phyloP scores from a whole-genome alignment of 768 basidiomycete genomes.

The Phylloporus arenicola region DNA sequence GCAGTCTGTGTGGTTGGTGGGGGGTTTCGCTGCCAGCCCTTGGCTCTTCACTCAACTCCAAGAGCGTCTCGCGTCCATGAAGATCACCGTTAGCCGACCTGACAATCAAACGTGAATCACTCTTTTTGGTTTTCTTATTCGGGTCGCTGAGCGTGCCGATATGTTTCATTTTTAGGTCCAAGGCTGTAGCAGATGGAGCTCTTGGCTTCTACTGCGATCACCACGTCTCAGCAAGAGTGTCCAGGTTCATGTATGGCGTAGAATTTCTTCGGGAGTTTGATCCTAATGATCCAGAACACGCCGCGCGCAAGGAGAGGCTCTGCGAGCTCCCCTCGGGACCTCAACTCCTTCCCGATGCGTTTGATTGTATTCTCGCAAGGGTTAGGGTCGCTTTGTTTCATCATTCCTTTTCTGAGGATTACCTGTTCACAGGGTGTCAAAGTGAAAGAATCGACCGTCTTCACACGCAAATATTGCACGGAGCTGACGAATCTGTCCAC shows the following conservation, averaged over 20 bases:
- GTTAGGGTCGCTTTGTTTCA: slow-evolving; percentile 35
- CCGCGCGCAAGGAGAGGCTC: slow-evolving; percentile 55
- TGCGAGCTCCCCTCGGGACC: slow-evolving; percentile 77
- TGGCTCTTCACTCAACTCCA: slow-evolving; percentile 76
- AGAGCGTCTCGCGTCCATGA: slow-evolving; percentile 52
- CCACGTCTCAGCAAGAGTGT: slow-evolving; percentile 75
- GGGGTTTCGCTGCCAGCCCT: slow-evolving; percentile 78
- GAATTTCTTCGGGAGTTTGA: slow-evolving; percentile 71
- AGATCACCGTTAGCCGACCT: slow-evolving; percentile 64
- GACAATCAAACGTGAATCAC: slow-evolving; percentile 68
- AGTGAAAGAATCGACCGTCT: slow-evolving; percentile 78
- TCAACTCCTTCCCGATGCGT: slow-evolving; percentile 72
- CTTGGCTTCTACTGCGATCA: slow-evolving; percentile 84
- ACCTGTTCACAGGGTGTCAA: slow-evolving; percentile 47
- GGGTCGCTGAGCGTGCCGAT: slow-evolving; percentile 3
- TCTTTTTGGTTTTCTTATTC: slow-evolving; percentile 4
- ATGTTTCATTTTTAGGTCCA: slow-evolving; percentile 47
- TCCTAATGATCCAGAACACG: slow-evolving; percentile 59
- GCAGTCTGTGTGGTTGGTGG: slow-evolving; percentile 78
- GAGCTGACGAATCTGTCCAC: slow-evolving; percentile 73
- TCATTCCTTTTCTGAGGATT: slow-evolving; percentile 4
- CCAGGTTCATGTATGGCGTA: slow-evolving; percentile 78
- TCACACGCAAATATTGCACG: slow-evolving; percentile 77
- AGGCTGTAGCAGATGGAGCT: slow-evolving; percentile 80
- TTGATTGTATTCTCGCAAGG: slow-evolving; percentile 71